Evolutionary conservation across 2,329 filamentous ascomycete species (phyloP).

Genomic region (Aciculosporium take): DNA sequence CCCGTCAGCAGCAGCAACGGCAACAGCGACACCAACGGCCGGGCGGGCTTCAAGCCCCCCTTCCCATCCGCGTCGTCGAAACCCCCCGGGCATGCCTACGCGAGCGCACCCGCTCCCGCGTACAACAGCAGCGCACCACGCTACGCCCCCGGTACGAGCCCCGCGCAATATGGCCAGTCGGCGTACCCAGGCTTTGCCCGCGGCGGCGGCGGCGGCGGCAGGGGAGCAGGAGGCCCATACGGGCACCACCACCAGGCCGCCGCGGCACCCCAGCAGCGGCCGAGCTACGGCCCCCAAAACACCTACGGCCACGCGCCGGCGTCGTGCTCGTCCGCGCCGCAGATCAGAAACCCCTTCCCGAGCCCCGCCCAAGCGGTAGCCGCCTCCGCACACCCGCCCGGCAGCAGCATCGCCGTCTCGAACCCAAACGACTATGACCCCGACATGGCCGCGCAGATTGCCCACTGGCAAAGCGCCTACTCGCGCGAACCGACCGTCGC

Average conservation of each 20-base stretch:
- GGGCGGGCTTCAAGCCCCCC: constrained; percentile 32
- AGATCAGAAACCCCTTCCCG: constrained; percentile 72
- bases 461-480: constrained; percentile 90
- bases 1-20: constrained; percentile 35
- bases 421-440: constrained; percentile 38
- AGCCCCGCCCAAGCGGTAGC: constrained; percentile 35
- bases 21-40: constrained; percentile 21
- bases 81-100: constrained; percentile 24
- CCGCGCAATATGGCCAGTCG: constrained; percentile 7
- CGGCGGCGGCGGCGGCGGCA: constrained; percentile 16
- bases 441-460: constrained; percentile 81
- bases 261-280: constrained; percentile 22
- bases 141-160: neutral
- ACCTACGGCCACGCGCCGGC: constrained; percentile 23
- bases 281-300: constrained; percentile 15
- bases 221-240: constrained; percentile 1
- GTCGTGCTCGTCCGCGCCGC: constrained; percentile 32
- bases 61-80: constrained; percentile 29
- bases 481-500: constrained; percentile 22
- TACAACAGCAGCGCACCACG: constrained; percentile 16
- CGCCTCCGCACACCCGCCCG: constrained; percentile 11
- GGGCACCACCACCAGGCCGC: constrained; percentile 3
- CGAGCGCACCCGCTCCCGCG: constrained; percentile 13
- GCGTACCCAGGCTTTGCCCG: constrained; percentile 18
- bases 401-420: constrained; percentile 19